phyloP scores from a whole-genome alignment of 2,329 filamentous ascomycete species.

The Chaetomium strumarium region DNA sequence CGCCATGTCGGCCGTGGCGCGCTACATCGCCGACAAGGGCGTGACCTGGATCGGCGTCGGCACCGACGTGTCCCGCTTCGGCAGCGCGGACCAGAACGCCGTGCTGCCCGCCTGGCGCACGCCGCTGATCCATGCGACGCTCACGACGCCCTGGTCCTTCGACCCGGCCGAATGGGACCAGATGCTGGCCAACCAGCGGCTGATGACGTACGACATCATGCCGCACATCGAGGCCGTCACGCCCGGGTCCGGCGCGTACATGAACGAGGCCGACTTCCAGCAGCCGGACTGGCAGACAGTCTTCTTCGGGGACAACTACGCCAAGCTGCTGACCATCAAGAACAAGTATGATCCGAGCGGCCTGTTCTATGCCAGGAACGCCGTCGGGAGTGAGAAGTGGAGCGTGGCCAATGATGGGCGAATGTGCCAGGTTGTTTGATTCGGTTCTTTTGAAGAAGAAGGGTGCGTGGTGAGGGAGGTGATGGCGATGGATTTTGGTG shows the following conservation, averaged over 20 bases:
- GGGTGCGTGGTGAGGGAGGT: not conserved
- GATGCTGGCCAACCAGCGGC: slow-evolving; percentile 25
- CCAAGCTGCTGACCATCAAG: slow-evolving; percentile 40
- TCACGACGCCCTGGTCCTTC: slow-evolving; percentile 31
- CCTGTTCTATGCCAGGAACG: slow-evolving; percentile 43
- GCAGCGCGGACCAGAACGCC: slow-evolving; percentile 26
- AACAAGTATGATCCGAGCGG: slow-evolving; percentile 41
- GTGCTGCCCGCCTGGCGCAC: slow-evolving; percentile 37
- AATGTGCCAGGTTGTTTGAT: slow-evolving; percentile 17
- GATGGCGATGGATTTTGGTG: not conserved
- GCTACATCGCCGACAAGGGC: slow-evolving; percentile 31
- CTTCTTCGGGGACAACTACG: slow-evolving; percentile 45
- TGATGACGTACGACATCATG: slow-evolving; percentile 30
- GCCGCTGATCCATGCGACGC: slow-evolving; percentile 29
- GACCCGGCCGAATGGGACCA: slow-evolving; percentile 29
- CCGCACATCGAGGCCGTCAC: slow-evolving; percentile 34
- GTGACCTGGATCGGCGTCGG: slow-evolving; percentile 31
- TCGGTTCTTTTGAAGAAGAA: not conserved
- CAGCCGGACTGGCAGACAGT: slow-evolving; percentile 37
- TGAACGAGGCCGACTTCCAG: slow-evolving; percentile 47
- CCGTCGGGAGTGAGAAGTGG: slow-evolving; percentile 50
- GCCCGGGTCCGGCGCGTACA: slow-evolving; percentile 39
- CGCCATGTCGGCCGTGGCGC: slow-evolving; percentile 20
- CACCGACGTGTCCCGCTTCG: slow-evolving; percentile 29
- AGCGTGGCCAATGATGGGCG: slow-evolving; percentile 12